Conservation (phyloP, 345 rosid genomes). For the Eucalyptus victrix region DNA sequence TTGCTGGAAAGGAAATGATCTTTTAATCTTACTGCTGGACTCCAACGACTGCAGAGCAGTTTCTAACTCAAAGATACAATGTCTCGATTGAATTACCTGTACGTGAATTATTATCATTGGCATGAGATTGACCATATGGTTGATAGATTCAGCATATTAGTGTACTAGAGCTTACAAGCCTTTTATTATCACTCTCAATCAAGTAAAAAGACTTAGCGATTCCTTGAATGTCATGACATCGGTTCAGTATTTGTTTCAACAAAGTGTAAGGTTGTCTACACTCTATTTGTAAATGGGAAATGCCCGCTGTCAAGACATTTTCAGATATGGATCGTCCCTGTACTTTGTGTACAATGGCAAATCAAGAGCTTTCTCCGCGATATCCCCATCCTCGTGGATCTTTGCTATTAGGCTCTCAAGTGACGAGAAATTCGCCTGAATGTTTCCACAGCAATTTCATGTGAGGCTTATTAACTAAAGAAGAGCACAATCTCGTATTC, state of each 20-base stretch:
- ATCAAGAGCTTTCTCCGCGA: constrained; percentile 73
- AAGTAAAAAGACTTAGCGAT: not conserved
- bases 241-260: not conserved
- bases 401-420: constrained; percentile 57
- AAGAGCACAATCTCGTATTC: not conserved
- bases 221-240: not conserved
- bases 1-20: not conserved
- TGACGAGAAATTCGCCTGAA: constrained; percentile 66
- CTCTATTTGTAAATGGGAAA: not conserved
- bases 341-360: constrained; percentile 49
- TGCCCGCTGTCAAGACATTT: not conserved
- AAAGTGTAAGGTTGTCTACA: not conserved
- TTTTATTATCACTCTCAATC: not conserved
- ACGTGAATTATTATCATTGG: not conserved
- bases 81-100: not conserved
- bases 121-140: not conserved
- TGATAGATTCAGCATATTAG: not conserved
- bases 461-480: not conserved
- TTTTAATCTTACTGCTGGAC: not conserved
- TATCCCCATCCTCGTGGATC: constrained; percentile 63
- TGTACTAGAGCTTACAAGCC: not conserved
- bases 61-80: not conserved
- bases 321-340: constrained; percentile 41
- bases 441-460: not conserved
- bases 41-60: not conserved